Base-by-base conservation (phyloP, 257 asterid genomes). In the Rehmannia glutinosa region DNA sequence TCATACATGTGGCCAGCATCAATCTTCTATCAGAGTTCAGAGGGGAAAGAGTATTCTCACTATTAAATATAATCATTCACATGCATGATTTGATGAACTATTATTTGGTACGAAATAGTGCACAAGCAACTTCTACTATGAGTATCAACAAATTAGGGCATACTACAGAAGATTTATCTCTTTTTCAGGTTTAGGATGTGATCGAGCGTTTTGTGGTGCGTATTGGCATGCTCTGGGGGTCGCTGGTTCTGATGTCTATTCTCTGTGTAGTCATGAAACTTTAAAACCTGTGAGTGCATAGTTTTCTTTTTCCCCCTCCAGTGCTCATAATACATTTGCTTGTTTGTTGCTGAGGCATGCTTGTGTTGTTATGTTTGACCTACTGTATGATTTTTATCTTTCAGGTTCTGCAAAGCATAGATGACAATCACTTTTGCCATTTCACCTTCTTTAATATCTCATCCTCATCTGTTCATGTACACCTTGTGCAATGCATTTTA, bases 201-300 rank as follows among this genome's bases (percentile, higher is more conserved):
- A 93, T 81, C 86, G 86, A 70, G 95, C 99, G 75, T 88, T 90
- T 84, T 90, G 99, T 80, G 97, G 96, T 74, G 96, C 96, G 32
- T 93, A 93, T 75, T 93, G 99, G 99, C 85, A 71, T 81, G 73
- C 95, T 71, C 69, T 83, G 78, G 95, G 94, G 61, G 81, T 88
- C 60, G 51, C 63, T 32, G 57, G 71, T 39, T 73, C 62, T 74
- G 84, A 71, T 70, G 73, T 71, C 58, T 80, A 88, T 71, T 87
- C 87, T 51, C 28, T 82, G 15, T 93, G 99, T 81, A 80, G 78
- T 52, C 80, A 59, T 50, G 99, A 86, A 70, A 82, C 90, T 32
- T 79, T 93, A 36, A 86, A 80, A 79, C 95, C 95, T n/a, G 99
- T 93, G 73, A 82, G 87, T 62, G 47, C 75, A 36, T 57, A 13